Evolutionary conservation across 352 stramenopile species (phyloP), one percentile per base, ranked within the genome.

Genomic region (Phytophthora ramorum): DNA sequence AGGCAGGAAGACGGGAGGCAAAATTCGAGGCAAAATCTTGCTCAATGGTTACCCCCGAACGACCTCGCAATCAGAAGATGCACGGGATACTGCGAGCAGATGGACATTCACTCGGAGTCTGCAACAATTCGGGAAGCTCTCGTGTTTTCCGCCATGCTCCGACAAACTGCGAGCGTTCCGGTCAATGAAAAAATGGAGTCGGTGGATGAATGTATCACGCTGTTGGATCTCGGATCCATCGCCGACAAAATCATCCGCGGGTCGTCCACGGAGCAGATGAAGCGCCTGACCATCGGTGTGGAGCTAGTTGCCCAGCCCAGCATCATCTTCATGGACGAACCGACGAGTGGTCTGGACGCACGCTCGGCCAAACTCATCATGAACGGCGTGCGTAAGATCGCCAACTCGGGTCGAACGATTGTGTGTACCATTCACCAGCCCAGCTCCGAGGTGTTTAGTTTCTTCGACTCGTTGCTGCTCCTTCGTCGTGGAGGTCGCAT

Each of bases 381-480:
- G 63, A 81, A 87, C n/a, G 79, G 95, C 2, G 78, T 98, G 16
- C 90, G 92, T 51, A 95, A 96, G 58, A 85, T 97, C 48, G 90
- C 92, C 10, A 62, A 73, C 47, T 80, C 79, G 5, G 89, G 90
- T 1, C 67, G 81, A 16, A 95, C 85, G 3, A 79, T 98, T 28
- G 74, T 98, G 0, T 97, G 94, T 52, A 98, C 91, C 7, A 98
- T 98, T 67, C 93, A 98, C 63, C 93, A 98, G 69, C 93, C 93
- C 14, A 86, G 77, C 17, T 87, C 79, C 3, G 86, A 97, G 48
- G 85, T 98, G 7, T 97, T 98, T 30, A 81, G 84, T n/a, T 79
- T 90, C 26, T 97, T 97, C 61, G 89, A 97, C 66, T 83, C 82
- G 32, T 51, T 97, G 7, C 75, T 97, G 47, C 58, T 98, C 4